Evolutionary conservation across 1,284 basidiomycete genomes (phyloP).

Genomic region (Puccinia polysora): DNA sequence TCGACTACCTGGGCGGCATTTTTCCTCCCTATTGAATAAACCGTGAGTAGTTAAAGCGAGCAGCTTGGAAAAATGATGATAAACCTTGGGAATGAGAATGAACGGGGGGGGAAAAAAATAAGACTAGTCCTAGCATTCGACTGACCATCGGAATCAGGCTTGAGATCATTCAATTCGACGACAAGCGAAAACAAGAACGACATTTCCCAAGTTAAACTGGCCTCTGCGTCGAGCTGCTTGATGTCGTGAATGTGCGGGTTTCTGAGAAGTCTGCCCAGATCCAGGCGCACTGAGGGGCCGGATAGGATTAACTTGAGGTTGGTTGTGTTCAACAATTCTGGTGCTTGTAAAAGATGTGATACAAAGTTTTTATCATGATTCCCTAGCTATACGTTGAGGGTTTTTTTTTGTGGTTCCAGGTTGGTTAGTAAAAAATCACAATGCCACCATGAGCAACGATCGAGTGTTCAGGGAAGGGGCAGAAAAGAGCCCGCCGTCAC

Average conservation of each 20-base stretch:
- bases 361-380: slow-evolving; percentile 34
- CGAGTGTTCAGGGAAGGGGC: background rate
- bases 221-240: slow-evolving; percentile 4
- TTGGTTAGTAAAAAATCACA: background rate
- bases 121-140: background rate
- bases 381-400: no score
- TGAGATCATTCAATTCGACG: background rate
- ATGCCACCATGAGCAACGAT: background rate
- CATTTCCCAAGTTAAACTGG: slow-evolving; percentile 8
- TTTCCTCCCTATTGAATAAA: background rate
- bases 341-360: slow-evolving; percentile 9
- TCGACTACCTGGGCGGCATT: background rate
- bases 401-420: background rate
- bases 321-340: background rate
- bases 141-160: background rate
- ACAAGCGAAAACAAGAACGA: slow-evolving; percentile 16
- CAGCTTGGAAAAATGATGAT: background rate
- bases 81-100: background rate
- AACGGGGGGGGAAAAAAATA: background rate
- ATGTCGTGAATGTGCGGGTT: slow-evolving; percentile 18
- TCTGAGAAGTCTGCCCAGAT: slow-evolving; percentile 18
- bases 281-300: background rate
- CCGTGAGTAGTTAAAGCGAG: background rate
- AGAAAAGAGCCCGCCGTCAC: background rate
- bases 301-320: background rate